Evolutionary conservation across 2,329 filamentous ascomycete species (phyloP).

Genomic region (Fusarium guadeloupense): DNA sequence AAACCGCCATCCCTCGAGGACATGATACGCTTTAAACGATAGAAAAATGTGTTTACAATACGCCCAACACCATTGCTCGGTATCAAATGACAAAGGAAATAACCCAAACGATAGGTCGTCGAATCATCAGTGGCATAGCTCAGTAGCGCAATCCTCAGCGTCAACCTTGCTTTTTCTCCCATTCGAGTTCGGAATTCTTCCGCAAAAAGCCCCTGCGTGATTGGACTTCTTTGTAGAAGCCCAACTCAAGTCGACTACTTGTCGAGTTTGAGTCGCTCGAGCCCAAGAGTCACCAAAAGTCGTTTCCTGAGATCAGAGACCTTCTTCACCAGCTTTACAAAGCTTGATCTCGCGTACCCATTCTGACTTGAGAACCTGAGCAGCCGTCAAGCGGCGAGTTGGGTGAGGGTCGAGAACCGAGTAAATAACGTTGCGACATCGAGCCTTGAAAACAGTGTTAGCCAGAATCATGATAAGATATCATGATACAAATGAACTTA

Average conservation of each 20-base stretch:
- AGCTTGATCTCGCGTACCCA: slow-evolving; percentile 98
- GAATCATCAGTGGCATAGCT: slow-evolving; percentile 39
- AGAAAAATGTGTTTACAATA: slow-evolving; percentile 38
- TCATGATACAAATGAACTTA: slow-evolving; percentile 61
- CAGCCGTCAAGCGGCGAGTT: slow-evolving; percentile 88
- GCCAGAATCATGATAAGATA: neutral
- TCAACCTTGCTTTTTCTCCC: slow-evolving; percentile 26
- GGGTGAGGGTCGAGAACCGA: slow-evolving; percentile 97
- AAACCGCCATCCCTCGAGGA: slow-evolving; percentile 11
- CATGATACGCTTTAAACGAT: slow-evolving; percentile 27
- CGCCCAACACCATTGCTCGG: slow-evolving; percentile 49
- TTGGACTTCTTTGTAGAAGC: neutral
- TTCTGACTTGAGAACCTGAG: slow-evolving; percentile 96
- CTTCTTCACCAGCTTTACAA: slow-evolving; percentile 96
- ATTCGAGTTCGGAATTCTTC: slow-evolving; percentile 11
- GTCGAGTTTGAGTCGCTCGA: slow-evolving; percentile 1
- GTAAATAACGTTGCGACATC: slow-evolving; percentile 98
- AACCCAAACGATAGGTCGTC: slow-evolving; percentile 38
- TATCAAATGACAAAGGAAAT: slow-evolving; percentile 42
- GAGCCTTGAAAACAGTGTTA: slow-evolving; percentile 69
- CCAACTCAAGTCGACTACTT: slow-evolving; percentile 7
- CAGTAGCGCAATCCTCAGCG: slow-evolving; percentile 14
- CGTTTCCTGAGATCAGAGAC: slow-evolving; percentile 65
- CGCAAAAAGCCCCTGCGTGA: slow-evolving; percentile 11
- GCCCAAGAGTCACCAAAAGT: neutral